Base-by-base conservation (phyloP, 208 protist genomes). In the Novymonas esmeraldas region DNA sequence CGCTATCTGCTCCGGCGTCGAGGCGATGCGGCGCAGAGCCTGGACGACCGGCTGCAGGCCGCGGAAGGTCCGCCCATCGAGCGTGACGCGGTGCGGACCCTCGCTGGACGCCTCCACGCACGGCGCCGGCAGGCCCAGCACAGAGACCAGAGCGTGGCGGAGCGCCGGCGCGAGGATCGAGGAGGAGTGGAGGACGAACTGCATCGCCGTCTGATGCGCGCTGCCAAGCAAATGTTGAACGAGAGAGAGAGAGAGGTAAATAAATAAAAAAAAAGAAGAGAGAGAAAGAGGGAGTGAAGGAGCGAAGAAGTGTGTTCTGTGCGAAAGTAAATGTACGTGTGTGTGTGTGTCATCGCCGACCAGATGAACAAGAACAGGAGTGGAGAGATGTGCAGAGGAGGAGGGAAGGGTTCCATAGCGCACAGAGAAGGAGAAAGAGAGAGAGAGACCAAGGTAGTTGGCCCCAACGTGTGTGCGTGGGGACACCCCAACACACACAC, bases 41-140 rank as follows among this genome's bases (percentile, higher is more conserved):
- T 56, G 73, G 39, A 84, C 56, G 16, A 82, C 41, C 58, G 72
- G 33, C 51, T 76, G 69, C 24, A 82, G 57, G 7, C 78, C 78
- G 14, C 14, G 22, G 63, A 76, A 82, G 1, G 68, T 73, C 39
- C 41, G 45, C 9, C 73, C 72, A 10, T 70, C 59, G 0, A 78
- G 3, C 3, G 59, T 67, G 5, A 82, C 78, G 36, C 72, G 57
- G 56, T 76, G 70, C 14, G 70, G 70, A n/a, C 75, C 75, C 13
- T 74, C 54, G 6, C 22, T 34, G n/a, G 38, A 7, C 5, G 48
- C 44, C 70, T 61, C 73, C 18, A 70, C 49, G 33, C 42, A 69
- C 26, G 18, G 38, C 0, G 55, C 46, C 7, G 58, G 18, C 16
- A 79, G 18, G 42, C 56, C 44, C 44, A 82, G 49, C 20, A 79